These are phyloP conservation scores for Lepiota brunneoincarnata DNA, from an alignment of 768 basidiomycete species.

Conservation along the genomic window DNA sequence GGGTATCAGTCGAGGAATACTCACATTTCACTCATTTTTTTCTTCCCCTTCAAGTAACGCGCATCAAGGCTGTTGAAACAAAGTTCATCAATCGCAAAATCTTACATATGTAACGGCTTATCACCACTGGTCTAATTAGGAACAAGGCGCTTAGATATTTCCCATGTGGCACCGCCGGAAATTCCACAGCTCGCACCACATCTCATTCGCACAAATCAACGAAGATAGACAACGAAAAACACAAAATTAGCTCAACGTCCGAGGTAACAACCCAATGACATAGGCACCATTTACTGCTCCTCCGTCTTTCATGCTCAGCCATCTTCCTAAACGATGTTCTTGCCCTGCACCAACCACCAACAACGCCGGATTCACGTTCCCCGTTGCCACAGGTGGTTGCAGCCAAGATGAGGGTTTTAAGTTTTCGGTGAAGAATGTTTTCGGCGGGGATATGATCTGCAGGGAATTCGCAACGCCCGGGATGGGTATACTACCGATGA, in stretches of 20 bases:
- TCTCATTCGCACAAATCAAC: background rate
- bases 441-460: conserved; percentile 64
- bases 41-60: background rate
- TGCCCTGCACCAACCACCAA: conserved; percentile 82
- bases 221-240: background rate
- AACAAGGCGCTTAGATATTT: no score
- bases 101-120: no score
- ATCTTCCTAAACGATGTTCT: conserved; percentile 88
- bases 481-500: conserved; percentile 59
- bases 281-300: conserved; percentile 73
- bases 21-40: background rate
- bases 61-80: no score
- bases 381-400: conserved; percentile 17
- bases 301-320: conserved; percentile 70
- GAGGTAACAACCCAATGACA: conserved; percentile 56
- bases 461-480: conserved; percentile 89
- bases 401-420: conserved; percentile 28
- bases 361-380: conserved; percentile 34
- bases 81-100: no score
- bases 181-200: no score
- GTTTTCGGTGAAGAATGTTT: conserved; percentile 37
- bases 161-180: no score
- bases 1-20: background rate
- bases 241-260: conserved; percentile 19
- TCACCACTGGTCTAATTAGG: no score